phyloP scores from a whole-genome alignment of 1,139 yeast species.

The Taphrina pruni region DNA sequence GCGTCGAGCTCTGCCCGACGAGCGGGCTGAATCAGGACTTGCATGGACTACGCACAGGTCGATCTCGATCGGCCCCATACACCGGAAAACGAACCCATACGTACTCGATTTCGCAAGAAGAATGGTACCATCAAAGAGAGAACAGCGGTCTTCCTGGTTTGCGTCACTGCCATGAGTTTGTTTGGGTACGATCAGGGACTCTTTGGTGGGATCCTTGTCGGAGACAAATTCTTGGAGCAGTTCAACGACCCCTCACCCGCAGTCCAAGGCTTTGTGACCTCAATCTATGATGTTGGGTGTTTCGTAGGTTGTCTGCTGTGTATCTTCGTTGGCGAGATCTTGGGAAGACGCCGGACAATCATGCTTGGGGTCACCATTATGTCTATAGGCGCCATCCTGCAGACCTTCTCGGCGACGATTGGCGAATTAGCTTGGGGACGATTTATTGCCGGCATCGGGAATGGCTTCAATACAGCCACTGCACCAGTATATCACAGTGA shows the following conservation, averaged over 20 bases:
- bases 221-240: slow-evolving; percentile 45
- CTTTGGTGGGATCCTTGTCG: slow-evolving; percentile 48
- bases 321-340: slow-evolving; percentile 57
- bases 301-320: slow-evolving; percentile 62
- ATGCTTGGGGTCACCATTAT: slow-evolving; percentile 58
- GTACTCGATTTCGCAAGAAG: slow-evolving; percentile 34
- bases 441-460: slow-evolving; percentile 63
- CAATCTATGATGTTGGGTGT: slow-evolving; percentile 54
- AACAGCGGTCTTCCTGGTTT: slow-evolving; percentile 31
- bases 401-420: slow-evolving; percentile 55
- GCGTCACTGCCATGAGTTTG: slow-evolving; percentile 39
- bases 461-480: slow-evolving; percentile 69
- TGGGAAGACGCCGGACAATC: slow-evolving; percentile 60
- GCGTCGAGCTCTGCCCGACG: not conserved
- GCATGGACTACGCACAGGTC: slow-evolving; percentile 35
- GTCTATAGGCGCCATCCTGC: slow-evolving; percentile 58
- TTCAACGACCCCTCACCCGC: slow-evolving; percentile 46
- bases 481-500: slow-evolving; percentile 84
- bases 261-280: slow-evolving; percentile 41
- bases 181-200: slow-evolving; percentile 48
- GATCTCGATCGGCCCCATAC: slow-evolving; percentile 28
- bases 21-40: not conserved
- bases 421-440: slow-evolving; percentile 63
- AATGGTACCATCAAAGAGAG: slow-evolving; percentile 36
- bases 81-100: slow-evolving; percentile 27